These are phyloP conservation scores for Calonectria naviculata DNA, from an alignment of 2,329 filamentous ascomycete species.

Conservation along the genomic window DNA sequence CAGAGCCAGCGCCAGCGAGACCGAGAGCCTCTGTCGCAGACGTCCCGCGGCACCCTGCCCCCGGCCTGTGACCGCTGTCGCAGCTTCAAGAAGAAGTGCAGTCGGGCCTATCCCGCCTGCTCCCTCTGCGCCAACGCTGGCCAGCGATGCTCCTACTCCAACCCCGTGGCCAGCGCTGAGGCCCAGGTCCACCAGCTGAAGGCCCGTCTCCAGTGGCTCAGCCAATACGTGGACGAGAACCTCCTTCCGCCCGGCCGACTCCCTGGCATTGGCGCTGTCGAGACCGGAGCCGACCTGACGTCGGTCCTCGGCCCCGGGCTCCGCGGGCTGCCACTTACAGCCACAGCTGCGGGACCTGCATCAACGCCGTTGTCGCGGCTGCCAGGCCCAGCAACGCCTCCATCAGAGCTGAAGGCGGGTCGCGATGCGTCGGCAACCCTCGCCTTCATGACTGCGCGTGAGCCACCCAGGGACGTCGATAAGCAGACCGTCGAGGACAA, in stretches of 20 bases:
- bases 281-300: slow-evolving; percentile 48
- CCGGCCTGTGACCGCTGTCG: slow-evolving; percentile 55
- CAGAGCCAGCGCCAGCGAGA: slow-evolving; percentile 33
- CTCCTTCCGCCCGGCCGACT: slow-evolving; percentile 34
- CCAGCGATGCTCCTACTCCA: slow-evolving; percentile 49
- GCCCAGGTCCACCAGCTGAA: slow-evolving; percentile 50
- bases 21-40: not conserved
- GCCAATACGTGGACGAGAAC: slow-evolving; percentile 48
- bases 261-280: slow-evolving; percentile 46
- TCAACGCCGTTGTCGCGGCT: slow-evolving; percentile 26
- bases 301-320: slow-evolving; percentile 17
- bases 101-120: slow-evolving; percentile 53
- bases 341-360: slow-evolving; percentile 8
- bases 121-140: slow-evolving; percentile 52
- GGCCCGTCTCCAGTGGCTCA: slow-evolving; percentile 54
- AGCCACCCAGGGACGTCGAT: slow-evolving; percentile 13
- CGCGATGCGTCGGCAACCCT: slow-evolving; percentile 16
- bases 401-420: slow-evolving; percentile 17
- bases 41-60: slow-evolving; percentile 6
- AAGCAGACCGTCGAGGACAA: slow-evolving; percentile 29
- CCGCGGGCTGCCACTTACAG: not conserved
- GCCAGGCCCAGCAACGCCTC: slow-evolving; percentile 29
- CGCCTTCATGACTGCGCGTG: slow-evolving; percentile 16
- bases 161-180: slow-evolving; percentile 45
- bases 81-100: slow-evolving; percentile 59